Percentiles rank a stretch among this genome's conserved stretches.
Conservation (phyloP, 768 basidiomycete species). For the Tricholomella constricta region DNA sequence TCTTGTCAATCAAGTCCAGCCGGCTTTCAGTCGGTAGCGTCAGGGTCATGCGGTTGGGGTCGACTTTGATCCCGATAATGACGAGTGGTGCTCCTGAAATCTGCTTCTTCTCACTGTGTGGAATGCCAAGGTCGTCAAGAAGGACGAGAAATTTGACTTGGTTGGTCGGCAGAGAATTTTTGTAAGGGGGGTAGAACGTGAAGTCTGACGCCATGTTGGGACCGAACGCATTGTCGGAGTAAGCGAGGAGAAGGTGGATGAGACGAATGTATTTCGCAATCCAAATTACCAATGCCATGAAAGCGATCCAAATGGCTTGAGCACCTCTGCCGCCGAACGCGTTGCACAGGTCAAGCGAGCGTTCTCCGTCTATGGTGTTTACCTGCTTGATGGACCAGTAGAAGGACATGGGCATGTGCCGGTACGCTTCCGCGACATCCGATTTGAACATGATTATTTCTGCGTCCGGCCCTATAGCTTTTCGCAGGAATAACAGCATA, state of each 20-base stretch:
- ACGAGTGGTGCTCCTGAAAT: conserved; percentile 14
- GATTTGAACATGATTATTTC: no score
- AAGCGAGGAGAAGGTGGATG: conserved; percentile 23
- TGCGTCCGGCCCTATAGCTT: no score
- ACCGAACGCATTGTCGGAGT: conserved; percentile 33
- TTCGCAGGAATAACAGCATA: no score
- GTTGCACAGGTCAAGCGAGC: conserved; percentile 32
- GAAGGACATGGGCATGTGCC: no score
- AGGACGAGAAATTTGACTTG: conserved; percentile 37
- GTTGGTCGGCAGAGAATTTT: conserved; percentile 21
- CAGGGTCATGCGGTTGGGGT: conserved; percentile 33
- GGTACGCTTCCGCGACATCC: no score
- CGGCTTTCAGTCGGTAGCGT: conserved; percentile 11
- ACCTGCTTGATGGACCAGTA: conserved; percentile 41
- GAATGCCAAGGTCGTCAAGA: no score
- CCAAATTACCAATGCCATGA: conserved; percentile 40
- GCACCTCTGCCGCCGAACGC: conserved; percentile 31
- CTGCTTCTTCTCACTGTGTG: neutral
- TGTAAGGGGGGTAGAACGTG: neutral
- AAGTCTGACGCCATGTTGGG: neutral
- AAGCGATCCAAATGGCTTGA: conserved; percentile 24
- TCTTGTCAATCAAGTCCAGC: conserved; percentile 18
- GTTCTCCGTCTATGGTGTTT: conserved; percentile 28
- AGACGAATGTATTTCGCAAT: conserved; percentile 25
- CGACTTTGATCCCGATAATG: conserved; percentile 41